Percentiles rank a stretch among this genome's conserved stretches.
These are phyloP conservation scores for Leccinum aurantiacum DNA, from an alignment of 768 basidiomycete species.

Conservation along the genomic window DNA sequence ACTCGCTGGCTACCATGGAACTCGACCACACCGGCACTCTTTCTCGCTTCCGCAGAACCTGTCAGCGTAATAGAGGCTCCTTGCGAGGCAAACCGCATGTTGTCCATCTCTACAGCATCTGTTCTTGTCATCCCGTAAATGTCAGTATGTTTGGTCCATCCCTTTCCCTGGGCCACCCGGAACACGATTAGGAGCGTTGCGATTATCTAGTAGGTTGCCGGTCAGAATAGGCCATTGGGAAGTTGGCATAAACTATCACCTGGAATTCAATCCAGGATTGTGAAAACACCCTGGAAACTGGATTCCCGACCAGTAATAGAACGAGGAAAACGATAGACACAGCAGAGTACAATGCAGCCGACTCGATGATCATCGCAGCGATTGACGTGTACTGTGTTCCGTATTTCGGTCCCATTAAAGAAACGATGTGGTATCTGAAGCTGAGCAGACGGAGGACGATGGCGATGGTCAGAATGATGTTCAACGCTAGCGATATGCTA, in stretches of 20 bases:
- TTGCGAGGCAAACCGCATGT: not conserved
- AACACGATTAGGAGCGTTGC: not conserved
- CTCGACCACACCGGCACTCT: not conserved
- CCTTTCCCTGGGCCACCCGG: not conserved
- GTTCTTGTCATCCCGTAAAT: not conserved
- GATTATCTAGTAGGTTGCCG: not conserved
- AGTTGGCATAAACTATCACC: not conserved
- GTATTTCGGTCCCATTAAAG: not conserved
- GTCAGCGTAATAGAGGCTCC: not conserved
- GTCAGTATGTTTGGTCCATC: not conserved
- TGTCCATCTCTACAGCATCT: not conserved
- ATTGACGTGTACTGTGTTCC: not conserved
- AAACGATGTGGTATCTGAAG: not conserved
- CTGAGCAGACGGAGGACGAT: not conserved
- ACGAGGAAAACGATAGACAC: not conserved
- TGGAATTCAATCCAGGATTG: not conserved
- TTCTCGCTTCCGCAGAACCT: not conserved
- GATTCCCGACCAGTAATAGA: not conserved
- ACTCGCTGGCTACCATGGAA: not conserved
- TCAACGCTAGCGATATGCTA: not conserved
- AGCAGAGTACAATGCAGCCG: not conserved
- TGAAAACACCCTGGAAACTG: not conserved
- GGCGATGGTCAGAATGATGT: not conserved
- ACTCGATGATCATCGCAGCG: not conserved
- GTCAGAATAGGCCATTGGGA: not conserved